Percentiles rank a stretch among this genome's conserved stretches.
Conservation (phyloP, 2,329 filamentous ascomycete species). For the Ascochyta fabae region DNA sequence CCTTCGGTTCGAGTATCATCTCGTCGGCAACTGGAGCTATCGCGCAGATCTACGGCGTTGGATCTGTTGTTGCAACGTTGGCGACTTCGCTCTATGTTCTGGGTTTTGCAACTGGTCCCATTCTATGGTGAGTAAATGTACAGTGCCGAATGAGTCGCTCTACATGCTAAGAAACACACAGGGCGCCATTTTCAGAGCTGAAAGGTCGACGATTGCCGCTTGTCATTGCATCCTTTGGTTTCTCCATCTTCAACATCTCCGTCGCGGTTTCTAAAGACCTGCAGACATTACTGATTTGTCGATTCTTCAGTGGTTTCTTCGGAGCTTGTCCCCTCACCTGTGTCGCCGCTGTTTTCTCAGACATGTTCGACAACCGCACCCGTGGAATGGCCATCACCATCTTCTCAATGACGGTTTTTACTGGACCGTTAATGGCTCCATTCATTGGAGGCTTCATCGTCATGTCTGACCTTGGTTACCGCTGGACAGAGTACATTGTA, state of each 20-base stretch:
- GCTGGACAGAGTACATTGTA: slow-evolving; percentile 63
- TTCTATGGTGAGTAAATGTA: neutral
- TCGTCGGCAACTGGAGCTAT: slow-evolving; percentile 47
- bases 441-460: slow-evolving; percentile 64
- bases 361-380: slow-evolving; percentile 59
- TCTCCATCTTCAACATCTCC: slow-evolving; percentile 58
- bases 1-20: slow-evolving; percentile 65
- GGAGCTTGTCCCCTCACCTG: slow-evolving; percentile 60
- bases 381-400: slow-evolving; percentile 53
- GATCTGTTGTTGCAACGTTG: slow-evolving; percentile 57
- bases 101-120: slow-evolving; percentile 28
- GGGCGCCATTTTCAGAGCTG: slow-evolving; percentile 61
- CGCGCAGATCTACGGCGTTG: slow-evolving; percentile 52
- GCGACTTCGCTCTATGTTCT: slow-evolving; percentile 59
- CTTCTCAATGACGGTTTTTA: slow-evolving; percentile 60
- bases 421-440: slow-evolving; percentile 59
- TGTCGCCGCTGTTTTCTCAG: slow-evolving; percentile 63
- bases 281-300: slow-evolving; percentile 60
- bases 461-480: slow-evolving; percentile 59
- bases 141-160: too few relatives aligned
- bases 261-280: slow-evolving; percentile 59
- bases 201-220: slow-evolving; percentile 58
- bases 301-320: slow-evolving; percentile 62
- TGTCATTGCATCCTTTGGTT: slow-evolving; percentile 58
- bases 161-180: slow-evolving; percentile 53